Evolutionary conservation across 768 basidiomycete species (phyloP).

Genomic region (Mycena metata): DNA sequence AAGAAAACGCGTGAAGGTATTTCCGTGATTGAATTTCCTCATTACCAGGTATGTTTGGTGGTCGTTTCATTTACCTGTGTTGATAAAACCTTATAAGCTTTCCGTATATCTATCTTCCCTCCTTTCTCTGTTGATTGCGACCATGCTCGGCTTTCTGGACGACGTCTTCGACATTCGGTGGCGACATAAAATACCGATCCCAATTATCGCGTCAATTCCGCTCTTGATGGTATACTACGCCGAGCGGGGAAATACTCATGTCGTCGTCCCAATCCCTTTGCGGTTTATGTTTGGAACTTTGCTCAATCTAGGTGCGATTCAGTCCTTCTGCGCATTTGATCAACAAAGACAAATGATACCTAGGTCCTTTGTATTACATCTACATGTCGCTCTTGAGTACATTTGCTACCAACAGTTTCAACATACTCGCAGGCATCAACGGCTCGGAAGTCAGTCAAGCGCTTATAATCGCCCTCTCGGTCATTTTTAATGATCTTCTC

Average conservation of each 20-base stretch:
- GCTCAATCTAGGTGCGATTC: conserved; percentile 84
- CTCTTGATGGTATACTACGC: conserved; percentile 97
- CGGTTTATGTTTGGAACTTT: conserved; percentile 80
- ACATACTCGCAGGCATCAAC: conserved; percentile 98
- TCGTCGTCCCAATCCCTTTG: conserved; percentile 91
- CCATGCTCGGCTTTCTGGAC: conserved; percentile 94
- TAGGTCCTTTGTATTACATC: conserved; percentile 94
- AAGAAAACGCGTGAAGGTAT: conserved; percentile 70
- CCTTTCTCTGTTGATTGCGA: conserved; percentile 92
- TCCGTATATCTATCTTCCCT: conserved; percentile 94
- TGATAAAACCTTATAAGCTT: conserved; percentile 62
- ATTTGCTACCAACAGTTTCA: conserved; percentile 98
- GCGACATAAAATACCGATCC: conserved; percentile 98
- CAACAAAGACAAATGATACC: neutral
- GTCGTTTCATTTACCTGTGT: conserved; percentile 2
- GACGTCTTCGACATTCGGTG: conserved; percentile 99
- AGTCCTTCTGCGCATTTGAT: neutral
- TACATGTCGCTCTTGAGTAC: conserved; percentile 98
- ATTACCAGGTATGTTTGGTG: conserved; percentile 74
- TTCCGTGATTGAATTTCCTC: conserved; percentile 77
- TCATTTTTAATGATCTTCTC: conserved; percentile 91
- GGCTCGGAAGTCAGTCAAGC: conserved; percentile 97
- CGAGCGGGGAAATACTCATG: conserved; percentile 91
- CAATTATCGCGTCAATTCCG: conserved; percentile 95
- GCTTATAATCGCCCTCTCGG: conserved; percentile 90